Base-by-base conservation (phyloP, 148 eudicot genomes). In the Spergularia bocconei region DNA sequence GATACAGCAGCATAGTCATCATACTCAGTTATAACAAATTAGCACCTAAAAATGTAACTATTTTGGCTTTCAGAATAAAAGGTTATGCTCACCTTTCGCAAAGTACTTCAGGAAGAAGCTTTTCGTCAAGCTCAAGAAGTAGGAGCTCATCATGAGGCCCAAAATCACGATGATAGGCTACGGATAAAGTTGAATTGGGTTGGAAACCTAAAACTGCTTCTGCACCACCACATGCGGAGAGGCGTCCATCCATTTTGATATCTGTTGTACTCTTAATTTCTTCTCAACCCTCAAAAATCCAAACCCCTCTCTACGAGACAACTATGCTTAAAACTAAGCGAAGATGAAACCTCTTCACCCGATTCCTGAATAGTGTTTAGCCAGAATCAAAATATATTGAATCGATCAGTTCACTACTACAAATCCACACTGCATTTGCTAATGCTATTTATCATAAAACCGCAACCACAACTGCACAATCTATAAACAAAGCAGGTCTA, bases 41-140 rank as follows among this genome's bases (percentile, higher is more conserved):
- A 68, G 16, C 20, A 29, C 44, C 1, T 11, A 48, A 11, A 11
- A 10, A 48, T 48, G 52, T 29, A 29, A 29, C 36, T 1, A 1
- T 13, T 19, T 44, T 58, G 13, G 13, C 39, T n/a, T 14, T 29
- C 44, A 57, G 12, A 19, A 5, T 15, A 53, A 44, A 38, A 14
- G 52, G 3, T 13, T 50, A 71, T 62, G 29, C 74, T 69, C 67
- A 90, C 98, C 93, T 90, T 74, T 88, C 81, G 56, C 79, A 62
- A 58, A 92, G 86, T 33, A 95, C 81, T 78, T 92, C 96, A n/a
- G 93, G 86, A 69, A 95, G 88, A 81, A 92, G 86, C 85, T 92
- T 95, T 57, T 95, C 97, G 80, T 95, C 97, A 20, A 95, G 69
- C 84, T 95, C 98, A 25, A 95, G 88, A 65, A 95, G 96, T 67